Conservation (phyloP, 2,329 filamentous ascomycete genomes). For the Xylaria sp. region DNA sequence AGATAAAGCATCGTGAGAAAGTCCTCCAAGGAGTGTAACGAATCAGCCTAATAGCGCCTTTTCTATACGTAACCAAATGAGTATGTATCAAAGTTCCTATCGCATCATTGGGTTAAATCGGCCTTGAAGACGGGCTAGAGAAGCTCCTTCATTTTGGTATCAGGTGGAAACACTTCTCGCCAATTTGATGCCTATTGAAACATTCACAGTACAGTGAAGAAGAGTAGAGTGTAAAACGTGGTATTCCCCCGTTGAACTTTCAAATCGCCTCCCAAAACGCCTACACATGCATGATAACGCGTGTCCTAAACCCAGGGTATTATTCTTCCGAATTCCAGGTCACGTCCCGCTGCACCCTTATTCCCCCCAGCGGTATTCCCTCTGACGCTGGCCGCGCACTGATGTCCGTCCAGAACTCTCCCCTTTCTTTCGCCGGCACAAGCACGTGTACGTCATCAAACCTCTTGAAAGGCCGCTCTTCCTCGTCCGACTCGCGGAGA, state of each 20-base stretch:
- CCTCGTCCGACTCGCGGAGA: slow-evolving; percentile 35
- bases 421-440: slow-evolving; percentile 33
- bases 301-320: slow-evolving; percentile 22
- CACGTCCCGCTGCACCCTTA: slow-evolving; percentile 37
- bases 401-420: slow-evolving; percentile 36
- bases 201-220: neutral
- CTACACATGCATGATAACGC: slow-evolving; percentile 30
- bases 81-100: neutral
- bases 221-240: slow-evolving; percentile 16
- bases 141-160: neutral
- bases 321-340: slow-evolving; percentile 33
- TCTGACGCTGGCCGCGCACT: slow-evolving; percentile 30
- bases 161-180: neutral
- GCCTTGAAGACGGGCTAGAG: neutral
- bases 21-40: neutral
- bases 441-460: slow-evolving; percentile 32
- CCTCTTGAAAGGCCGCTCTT: slow-evolving; percentile 34
- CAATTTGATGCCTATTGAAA: neutral
- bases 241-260: slow-evolving; percentile 6
- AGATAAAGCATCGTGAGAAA: neutral
- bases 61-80: neutral
- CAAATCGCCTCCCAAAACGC: slow-evolving; percentile 19
- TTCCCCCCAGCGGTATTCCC: slow-evolving; percentile 25
- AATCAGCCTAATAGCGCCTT: neutral
- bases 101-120: neutral